A percentile compares a stretch with the other conserved stretches of the same genome.
These are phyloP conservation scores for Stagonosporopsis rhizophila DNA, from an alignment of 2,329 filamentous ascomycete genomes.

Conservation along the genomic window DNA sequence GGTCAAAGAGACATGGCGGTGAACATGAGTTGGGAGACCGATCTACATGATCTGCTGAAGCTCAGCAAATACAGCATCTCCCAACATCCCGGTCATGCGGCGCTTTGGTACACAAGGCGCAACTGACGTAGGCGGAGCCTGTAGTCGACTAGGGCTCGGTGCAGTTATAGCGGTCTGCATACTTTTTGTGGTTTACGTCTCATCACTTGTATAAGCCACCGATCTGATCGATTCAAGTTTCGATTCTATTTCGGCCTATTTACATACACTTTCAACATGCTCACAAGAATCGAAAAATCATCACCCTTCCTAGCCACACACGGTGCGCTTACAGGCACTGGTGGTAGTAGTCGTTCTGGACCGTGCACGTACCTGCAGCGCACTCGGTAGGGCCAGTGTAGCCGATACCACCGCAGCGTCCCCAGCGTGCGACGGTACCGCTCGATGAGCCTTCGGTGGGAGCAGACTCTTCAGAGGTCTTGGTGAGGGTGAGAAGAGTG, in stretches of 20 bases:
- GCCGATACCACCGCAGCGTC: conserved; percentile 52
- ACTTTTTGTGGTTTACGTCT: neutral
- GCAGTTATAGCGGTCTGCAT: neutral
- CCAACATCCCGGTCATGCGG: too few relatives aligned
- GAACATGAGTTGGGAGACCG: too few relatives aligned
- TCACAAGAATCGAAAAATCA: conserved; percentile 1
- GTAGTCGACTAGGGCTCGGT: too few relatives aligned
- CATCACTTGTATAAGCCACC: neutral
- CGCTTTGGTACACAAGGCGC: too few relatives aligned
- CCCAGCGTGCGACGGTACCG: conserved; percentile 25
- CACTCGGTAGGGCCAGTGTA: conserved; percentile 51
- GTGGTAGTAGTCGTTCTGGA: conserved; percentile 51
- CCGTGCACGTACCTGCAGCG: conserved; percentile 47
- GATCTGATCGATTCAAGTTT: too few relatives aligned
- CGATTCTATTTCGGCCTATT: conserved; percentile 4
- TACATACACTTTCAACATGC: neutral
- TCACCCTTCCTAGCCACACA: neutral
- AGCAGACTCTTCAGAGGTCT: conserved; percentile 3
- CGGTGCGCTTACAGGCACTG: conserved; percentile 43
- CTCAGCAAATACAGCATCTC: too few relatives aligned
- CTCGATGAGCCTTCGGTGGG: conserved; percentile 7
- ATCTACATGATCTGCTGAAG: too few relatives aligned
- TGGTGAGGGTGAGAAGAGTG: conserved; percentile 11
- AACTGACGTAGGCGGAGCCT: too few relatives aligned
- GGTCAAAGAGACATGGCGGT: too few relatives aligned